Evolutionary conservation across 176 grass and related monocot species (phyloP).

Genomic region (Cenchrus americanus): DNA sequence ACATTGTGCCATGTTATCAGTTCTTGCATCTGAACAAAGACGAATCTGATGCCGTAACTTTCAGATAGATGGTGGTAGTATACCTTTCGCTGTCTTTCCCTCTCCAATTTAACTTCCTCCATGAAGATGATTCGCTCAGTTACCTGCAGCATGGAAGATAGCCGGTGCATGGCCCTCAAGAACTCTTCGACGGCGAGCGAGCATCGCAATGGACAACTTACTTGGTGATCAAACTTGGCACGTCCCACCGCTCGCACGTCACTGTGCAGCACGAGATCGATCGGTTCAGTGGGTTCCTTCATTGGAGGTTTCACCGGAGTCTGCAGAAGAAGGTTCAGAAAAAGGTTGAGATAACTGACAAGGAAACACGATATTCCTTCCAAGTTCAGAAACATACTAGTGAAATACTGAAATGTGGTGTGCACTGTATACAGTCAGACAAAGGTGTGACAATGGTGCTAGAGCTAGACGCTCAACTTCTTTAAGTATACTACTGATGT

Average conservation of each 20-base stretch:
- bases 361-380: neutral
- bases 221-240: slow-evolving; percentile 71
- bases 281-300: slow-evolving; percentile 75
- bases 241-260: slow-evolving; percentile 59
- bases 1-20: neutral
- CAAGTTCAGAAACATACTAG: slow-evolving; percentile 13
- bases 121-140: slow-evolving; percentile 56
- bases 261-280: slow-evolving; percentile 70
- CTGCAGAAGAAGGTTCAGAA: slow-evolving; percentile 23
- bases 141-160: slow-evolving; percentile 50
- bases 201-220: slow-evolving; percentile 55
- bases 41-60: neutral
- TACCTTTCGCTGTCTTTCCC: slow-evolving; percentile 74
- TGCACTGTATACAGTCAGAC: neutral
- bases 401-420: neutral
- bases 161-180: neutral
- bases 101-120: slow-evolving; percentile 64
- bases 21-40: slow-evolving; percentile 9
- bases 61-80: neutral
- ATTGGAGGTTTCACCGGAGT: slow-evolving; percentile 46
- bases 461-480: neutral
- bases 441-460: neutral
- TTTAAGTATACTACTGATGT: neutral
- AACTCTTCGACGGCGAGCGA: neutral
- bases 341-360: neutral